A percentile compares a stretch with the other conserved stretches of the same genome.
These are phyloP conservation scores for Forsythia suspensa DNA, from an alignment of 257 asterid species.

Conservation along the genomic window DNA sequence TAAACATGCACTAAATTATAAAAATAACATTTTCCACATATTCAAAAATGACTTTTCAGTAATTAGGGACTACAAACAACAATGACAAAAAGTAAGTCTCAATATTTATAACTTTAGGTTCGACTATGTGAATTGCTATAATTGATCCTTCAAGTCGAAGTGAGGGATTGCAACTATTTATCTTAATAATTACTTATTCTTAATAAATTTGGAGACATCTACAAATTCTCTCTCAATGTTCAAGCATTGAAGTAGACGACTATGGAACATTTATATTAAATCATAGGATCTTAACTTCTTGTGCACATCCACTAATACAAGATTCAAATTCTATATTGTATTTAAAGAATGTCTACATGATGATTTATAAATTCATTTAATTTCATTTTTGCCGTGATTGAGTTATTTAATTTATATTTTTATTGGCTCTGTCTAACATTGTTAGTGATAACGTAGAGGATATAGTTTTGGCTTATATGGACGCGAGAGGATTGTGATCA, in stretches of 20 bases:
- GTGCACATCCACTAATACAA: slow-evolving; percentile 8
- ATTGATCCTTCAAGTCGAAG: background rate
- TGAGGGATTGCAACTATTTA: slow-evolving; percentile 24
- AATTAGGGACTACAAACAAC: no score
- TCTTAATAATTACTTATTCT: no score
- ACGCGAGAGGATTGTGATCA: no score
- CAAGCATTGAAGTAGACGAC: background rate
- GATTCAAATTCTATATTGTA: background rate
- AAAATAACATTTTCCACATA: slow-evolving; percentile 24
- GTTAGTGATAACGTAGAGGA: no score
- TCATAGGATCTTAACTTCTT: slow-evolving; percentile 19
- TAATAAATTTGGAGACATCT: no score
- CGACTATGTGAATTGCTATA: background rate
- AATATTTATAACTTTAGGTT: no score
- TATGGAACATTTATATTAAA: slow-evolving; percentile 19
- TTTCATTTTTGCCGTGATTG: background rate
- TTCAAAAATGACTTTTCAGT: slow-evolving; percentile 23
- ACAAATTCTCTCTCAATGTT: background rate
- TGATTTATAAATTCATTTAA: background rate
- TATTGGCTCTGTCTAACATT: background rate
- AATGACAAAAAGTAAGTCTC: no score
- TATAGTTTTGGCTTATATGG: no score
- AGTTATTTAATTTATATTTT: no score
- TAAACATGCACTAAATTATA: slow-evolving; percentile 30
- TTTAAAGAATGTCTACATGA: background rate